These are phyloP conservation scores for Pleurotus giganteus DNA, from an alignment of 768 basidiomycete genomes.

Conservation along the genomic window DNA sequence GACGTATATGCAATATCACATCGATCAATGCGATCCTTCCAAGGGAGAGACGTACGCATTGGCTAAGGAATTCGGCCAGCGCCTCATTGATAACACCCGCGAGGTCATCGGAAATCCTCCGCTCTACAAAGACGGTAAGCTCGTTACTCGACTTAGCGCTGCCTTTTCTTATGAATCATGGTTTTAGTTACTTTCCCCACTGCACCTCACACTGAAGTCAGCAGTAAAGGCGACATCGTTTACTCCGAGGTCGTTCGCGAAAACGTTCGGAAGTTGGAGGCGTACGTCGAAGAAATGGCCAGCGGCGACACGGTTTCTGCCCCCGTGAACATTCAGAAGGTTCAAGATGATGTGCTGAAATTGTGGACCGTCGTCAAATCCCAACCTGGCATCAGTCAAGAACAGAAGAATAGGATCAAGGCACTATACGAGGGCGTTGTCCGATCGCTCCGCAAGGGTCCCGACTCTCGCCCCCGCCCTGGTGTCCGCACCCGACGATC, in stretches of 20 bases:
- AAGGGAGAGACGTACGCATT: slow-evolving; percentile 90
- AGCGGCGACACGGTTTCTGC: slow-evolving; percentile 85
- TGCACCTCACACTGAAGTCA: slow-evolving; percentile 93
- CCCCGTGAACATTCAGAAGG: slow-evolving; percentile 92
- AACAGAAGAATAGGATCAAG: slow-evolving; percentile 95
- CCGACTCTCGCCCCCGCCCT: slow-evolving; percentile 58
- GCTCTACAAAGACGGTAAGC: slow-evolving; percentile 90
- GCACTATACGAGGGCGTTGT: slow-evolving; percentile 96
- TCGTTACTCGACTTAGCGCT: not conserved
- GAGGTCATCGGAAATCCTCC: slow-evolving; percentile 84
- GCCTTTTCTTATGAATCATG: slow-evolving; percentile 12
- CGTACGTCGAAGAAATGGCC: slow-evolving; percentile 98
- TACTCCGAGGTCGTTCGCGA: slow-evolving; percentile 95
- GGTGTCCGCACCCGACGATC: slow-evolving; percentile 76
- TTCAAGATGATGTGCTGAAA: slow-evolving; percentile 94
- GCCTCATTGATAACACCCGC: slow-evolving; percentile 90
- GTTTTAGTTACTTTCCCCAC: slow-evolving; percentile 92
- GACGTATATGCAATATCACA: slow-evolving; percentile 94
- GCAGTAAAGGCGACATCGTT: slow-evolving; percentile 89
- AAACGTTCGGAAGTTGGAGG: slow-evolving; percentile 95
- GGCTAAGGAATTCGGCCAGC: slow-evolving; percentile 97
- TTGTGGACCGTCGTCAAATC: slow-evolving; percentile 97
- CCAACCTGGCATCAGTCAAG: slow-evolving; percentile 94
- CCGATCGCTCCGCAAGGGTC: slow-evolving; percentile 80
- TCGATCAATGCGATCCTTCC: slow-evolving; percentile 75